Evolutionary conservation across 345 rosid genomes (phyloP), one percentile per base, ranked within the genome.

Genomic region (Anastatica hierochuntica): DNA sequence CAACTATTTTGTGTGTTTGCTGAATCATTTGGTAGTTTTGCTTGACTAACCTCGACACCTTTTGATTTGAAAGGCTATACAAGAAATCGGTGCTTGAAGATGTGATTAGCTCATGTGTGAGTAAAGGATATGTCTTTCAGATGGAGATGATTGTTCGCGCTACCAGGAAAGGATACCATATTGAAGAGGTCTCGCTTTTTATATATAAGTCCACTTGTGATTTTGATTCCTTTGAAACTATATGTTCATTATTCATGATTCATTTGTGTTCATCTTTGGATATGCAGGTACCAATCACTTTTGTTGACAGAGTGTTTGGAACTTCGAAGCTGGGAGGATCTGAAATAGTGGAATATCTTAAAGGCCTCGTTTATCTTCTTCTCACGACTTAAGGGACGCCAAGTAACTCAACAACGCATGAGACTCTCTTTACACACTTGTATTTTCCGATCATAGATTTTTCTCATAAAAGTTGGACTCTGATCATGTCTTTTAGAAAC

Each of bases 81-180:
- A 73, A 66, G 77, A 92, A 83, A 72, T 76, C 81, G 2, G 95
- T 71, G 51, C 90, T 92, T 30, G 90, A 92, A 76, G 95, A 83
- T 36, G 66, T 88, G 41, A 88, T 92, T 41, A 70, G 72, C 55
- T 81, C 94, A 40, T 78, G 84, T 36, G 95, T 92, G 35, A 92
- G 97, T 56, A 92, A 88, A 69, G 95, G 97, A 19, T 88, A 88
- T 36, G 98, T 92, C 40, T 92, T 92, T 68, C 98, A 92, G 65
- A 92, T 92, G 95, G 98, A 92, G 79, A 92, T 92, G 94, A 88
- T 92, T 48, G 98, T 92, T 26, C 88, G 97, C 44, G 98, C 97
- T 24, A 74, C 94, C 20, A 83, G 98, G 63, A 83, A 80, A 66
- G 81, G 94, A 60, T 85, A 73, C 76, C 89, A 67, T 56, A 85